Evolutionary conservation across 495 filamentous ascomycete species (phyloP), one percentile per base, ranked within the genome.

Genomic region (Tuber magnatum): DNA sequence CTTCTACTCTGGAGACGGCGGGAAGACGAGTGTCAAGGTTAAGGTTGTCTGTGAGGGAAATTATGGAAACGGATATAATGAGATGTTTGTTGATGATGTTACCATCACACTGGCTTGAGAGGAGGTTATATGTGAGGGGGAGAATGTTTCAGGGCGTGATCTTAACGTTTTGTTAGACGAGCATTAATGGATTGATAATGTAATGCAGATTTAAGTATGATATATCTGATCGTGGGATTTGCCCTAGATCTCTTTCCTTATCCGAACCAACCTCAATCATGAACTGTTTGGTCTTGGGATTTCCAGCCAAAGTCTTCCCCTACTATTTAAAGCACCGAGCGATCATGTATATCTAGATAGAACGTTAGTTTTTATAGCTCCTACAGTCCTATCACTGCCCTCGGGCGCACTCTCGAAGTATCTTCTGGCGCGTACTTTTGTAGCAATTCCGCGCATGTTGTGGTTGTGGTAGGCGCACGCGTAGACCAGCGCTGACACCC

Each of bases 81-180:
- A 77, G 44, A 65, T 71, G 32, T 77, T 77, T 35, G 43, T 77
- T 48, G 75, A 77, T 32, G 75, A 77, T 74, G 44, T 77, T 6
- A 32, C 75, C 7, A 43, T 75, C 38, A 22, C 24, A 20, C 24
- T 20, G 46, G 74, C 0, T 35, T 65, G 56, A 65, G 56, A 12
- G 28, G 28, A 1, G 56, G 28, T 18, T 35, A 6, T 65, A 65
- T 0, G 10, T 3, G n/a, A 18, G 56, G 12, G 28, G 24, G 56
- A 6, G 56, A 6, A 32, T 32, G n/a, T 16, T 4, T 65, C 32
- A 5, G 14, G 28, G n/a, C 10, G 12, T 61, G 10, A 12, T 32
- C 28, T 28, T 65, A 5, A 32, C 32, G 28, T 32, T 65, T 35
- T 16, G 28, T 32, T 65, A 32, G 32, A 32, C 12, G 12, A 18